Evolutionary conservation across 495 filamentous ascomycete genomes (phyloP).

Genomic region (Neurospora terricola): DNA sequence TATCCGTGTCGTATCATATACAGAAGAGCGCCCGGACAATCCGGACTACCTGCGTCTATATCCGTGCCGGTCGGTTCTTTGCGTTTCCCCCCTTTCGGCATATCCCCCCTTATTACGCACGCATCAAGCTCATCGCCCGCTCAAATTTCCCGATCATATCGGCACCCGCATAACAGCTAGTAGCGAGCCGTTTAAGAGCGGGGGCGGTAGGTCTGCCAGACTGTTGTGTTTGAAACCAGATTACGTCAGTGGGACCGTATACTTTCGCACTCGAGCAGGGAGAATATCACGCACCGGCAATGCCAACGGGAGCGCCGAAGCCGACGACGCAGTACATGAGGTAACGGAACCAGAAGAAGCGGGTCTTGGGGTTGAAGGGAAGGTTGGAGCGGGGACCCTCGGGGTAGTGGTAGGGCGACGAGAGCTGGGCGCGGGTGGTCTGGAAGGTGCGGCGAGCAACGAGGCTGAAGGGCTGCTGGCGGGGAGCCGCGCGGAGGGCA

Average conservation of each 20-base stretch:
- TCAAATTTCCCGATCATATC: neutral
- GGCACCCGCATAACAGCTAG: neutral
- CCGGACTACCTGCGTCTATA: neutral
- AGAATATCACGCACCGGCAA: conserved; percentile 57
- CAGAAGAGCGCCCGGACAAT: conserved; percentile 7
- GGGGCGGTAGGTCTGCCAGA: conserved; percentile 80
- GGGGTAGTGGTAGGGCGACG: conserved; percentile 93
- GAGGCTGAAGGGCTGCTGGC: conserved; percentile 50
- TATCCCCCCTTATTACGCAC: neutral
- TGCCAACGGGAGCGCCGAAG: conserved; percentile 70
- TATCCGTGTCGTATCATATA: conserved; percentile 21
- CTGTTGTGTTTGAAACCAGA: conserved; percentile 31
- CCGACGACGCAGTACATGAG: conserved; percentile 70
- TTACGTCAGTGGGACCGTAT: neutral
- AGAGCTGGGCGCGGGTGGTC: conserved; percentile 74
- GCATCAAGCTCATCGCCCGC: neutral
- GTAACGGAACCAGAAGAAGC: conserved; percentile 72
- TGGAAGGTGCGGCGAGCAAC: conserved; percentile 90
- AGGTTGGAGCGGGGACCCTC: conserved; percentile 92
- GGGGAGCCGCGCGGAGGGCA: conserved; percentile 57
- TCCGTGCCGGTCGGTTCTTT: neutral
- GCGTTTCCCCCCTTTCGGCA: neutral
- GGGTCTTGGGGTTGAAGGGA: conserved; percentile 90
- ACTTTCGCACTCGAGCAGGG: neutral
- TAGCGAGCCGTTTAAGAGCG: conserved; percentile 24